These are phyloP conservation scores for Jacaranda mimosifolia DNA, from an alignment of 257 asterid genomes.

Conservation along the genomic window DNA sequence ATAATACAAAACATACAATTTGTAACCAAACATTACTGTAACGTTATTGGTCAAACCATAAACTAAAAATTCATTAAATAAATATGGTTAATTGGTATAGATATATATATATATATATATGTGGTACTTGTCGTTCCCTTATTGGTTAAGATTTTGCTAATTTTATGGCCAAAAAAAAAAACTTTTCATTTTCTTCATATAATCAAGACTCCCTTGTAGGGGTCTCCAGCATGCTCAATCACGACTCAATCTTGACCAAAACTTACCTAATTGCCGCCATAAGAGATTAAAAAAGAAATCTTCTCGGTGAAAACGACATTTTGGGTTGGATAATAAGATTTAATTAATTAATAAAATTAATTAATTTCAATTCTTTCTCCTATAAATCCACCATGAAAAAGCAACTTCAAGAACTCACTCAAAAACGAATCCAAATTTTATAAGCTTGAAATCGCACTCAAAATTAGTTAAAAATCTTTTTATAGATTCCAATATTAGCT, in stretches of 20 bases:
- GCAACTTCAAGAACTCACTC: not conserved
- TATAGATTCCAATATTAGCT: constrained; percentile 32
- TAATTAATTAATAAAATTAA: constrained; percentile 1
- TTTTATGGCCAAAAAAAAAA: not conserved
- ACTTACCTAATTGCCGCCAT: not conserved
- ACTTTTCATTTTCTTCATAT: too few relatives aligned
- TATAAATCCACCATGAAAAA: constrained; percentile 42
- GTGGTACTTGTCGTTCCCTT: not conserved
- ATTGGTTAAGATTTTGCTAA: not conserved
- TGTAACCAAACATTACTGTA: too few relatives aligned
- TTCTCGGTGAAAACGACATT: constrained; percentile 41
- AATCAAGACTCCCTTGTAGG: too few relatives aligned
- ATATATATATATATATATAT: too few relatives aligned
- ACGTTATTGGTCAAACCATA: not conserved
- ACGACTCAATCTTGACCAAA: not conserved
- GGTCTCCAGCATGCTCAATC: not conserved
- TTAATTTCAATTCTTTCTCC: constrained; percentile 12
- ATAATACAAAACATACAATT: too few relatives aligned
- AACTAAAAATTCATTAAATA: not conserved
- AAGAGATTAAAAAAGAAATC: constrained; percentile 4
- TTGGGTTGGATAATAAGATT: constrained; percentile 7
- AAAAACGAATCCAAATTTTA: not conserved
- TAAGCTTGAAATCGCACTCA: not conserved
- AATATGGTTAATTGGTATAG: not conserved
- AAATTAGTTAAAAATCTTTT: not conserved